Evolutionary conservation across 2,329 filamentous ascomycete genomes (phyloP).

Genomic region (Aspergillus fructus): DNA sequence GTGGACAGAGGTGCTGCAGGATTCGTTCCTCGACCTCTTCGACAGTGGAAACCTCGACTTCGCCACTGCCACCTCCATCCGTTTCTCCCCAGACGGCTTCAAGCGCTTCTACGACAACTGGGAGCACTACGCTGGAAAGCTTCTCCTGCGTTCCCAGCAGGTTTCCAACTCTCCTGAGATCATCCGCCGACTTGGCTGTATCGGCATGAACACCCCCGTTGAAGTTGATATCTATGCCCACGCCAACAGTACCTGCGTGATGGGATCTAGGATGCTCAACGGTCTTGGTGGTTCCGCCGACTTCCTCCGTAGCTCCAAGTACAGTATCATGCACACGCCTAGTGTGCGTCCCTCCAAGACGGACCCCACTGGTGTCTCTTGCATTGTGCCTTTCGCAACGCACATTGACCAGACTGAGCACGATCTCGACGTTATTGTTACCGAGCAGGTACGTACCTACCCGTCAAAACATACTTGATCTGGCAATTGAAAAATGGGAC

Average conservation of each 20-base stretch:
- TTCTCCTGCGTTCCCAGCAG: conserved; percentile 82
- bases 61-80: conserved; percentile 83
- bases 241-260: conserved; percentile 86
- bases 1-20: conserved; percentile 91
- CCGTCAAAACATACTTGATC: not conserved
- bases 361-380: conserved; percentile 77
- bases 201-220: conserved; percentile 93
- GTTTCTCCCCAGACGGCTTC: conserved; percentile 89
- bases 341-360: conserved; percentile 76
- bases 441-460: conserved; percentile 49
- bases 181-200: conserved; percentile 80
- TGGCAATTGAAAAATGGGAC: not conserved
- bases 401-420: conserved; percentile 93
- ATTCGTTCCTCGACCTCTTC: conserved; percentile 90
- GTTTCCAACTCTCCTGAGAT: conserved; percentile 90
- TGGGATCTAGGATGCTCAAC: conserved; percentile 85
- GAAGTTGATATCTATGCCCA: conserved; percentile 95
- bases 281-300: conserved; percentile 79
- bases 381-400: conserved; percentile 92
- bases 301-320: conserved; percentile 75
- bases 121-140: conserved; percentile 75
- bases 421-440: conserved; percentile 86
- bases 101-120: conserved; percentile 86
- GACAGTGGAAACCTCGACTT: conserved; percentile 86
- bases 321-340: conserved; percentile 92